Percentiles rank a stretch among this genome's conserved stretches.
These are phyloP conservation scores for Keithomyces neogunnii DNA, from an alignment of 2,329 filamentous ascomycete species.

Conservation along the genomic window DNA sequence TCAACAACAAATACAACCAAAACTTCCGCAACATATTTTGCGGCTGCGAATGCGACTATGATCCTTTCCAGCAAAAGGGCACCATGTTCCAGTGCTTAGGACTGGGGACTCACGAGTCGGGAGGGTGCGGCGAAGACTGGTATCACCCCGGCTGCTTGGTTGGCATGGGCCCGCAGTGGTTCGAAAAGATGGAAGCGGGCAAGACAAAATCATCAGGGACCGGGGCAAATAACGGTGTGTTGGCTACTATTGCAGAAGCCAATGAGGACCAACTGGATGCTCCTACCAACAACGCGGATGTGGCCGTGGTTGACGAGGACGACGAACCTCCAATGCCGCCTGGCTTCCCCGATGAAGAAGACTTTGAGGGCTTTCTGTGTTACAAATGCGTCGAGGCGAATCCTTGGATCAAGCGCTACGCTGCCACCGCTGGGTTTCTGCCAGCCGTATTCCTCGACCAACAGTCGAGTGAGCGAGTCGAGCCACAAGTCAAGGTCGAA, in stretches of 20 bases:
- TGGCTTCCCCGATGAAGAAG: conserved; percentile 81
- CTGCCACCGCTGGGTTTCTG: conserved; percentile 71
- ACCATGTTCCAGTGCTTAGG: conserved; percentile 98
- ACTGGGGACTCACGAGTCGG: conserved; percentile 67
- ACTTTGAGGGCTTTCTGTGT: conserved; percentile 85
- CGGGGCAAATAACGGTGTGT: conserved; percentile 12
- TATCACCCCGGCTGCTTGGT: conserved; percentile 92
- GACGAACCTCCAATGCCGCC: conserved; percentile 64
- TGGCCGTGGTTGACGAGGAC: conserved; percentile 36
- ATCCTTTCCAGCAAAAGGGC: conserved; percentile 80
- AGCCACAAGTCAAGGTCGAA: background rate
- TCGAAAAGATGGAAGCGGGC: conserved; percentile 40
- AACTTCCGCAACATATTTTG: conserved; percentile 94
- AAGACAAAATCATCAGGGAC: conserved; percentile 19
- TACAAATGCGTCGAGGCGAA: conserved; percentile 86
- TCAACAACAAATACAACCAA: conserved; percentile 83
- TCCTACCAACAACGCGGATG: conserved; percentile 11
- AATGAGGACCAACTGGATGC: conserved; percentile 24
- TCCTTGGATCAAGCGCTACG: conserved; percentile 89
- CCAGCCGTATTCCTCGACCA: conserved; percentile 51
- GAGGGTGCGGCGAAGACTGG: conserved; percentile 95
- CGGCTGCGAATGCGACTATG: conserved; percentile 79
- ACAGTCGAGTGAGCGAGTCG: background rate
- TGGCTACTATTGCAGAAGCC: conserved; percentile 44
- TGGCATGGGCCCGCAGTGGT: conserved; percentile 68